These are phyloP conservation scores for Fragilaria radians DNA, from an alignment of 108 stramenopile species.

Conservation along the genomic window DNA sequence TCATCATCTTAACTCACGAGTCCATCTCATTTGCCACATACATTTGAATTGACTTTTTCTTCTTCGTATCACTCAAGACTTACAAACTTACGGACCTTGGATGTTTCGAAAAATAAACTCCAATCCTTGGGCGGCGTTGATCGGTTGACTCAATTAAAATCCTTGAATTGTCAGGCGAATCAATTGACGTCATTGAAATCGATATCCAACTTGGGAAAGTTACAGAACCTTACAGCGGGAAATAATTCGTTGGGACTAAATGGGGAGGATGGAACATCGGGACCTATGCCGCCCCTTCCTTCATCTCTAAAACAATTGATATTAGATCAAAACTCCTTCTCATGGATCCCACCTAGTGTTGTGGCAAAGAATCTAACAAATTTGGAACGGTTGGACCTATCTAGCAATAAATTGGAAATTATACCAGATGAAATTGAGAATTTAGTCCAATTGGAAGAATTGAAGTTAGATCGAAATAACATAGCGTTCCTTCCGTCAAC, in stretches of 20 bases:
- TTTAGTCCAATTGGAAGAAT: slow-evolving; percentile 47
- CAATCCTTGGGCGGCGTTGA: slow-evolving; percentile 34
- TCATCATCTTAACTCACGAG: not conserved
- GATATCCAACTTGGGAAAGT: slow-evolving; percentile 44
- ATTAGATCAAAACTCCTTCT: slow-evolving; percentile 43
- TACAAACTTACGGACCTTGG: slow-evolving; percentile 56
- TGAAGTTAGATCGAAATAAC: slow-evolving; percentile 67
- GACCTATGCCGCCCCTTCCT: slow-evolving; percentile 26
- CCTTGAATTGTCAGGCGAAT: slow-evolving; percentile 72
- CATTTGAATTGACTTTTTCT: slow-evolving; percentile 4
- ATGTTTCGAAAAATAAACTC: slow-evolving; percentile 70
- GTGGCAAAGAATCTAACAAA: slow-evolving; percentile 16
- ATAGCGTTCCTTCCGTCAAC: slow-evolving; percentile 52
- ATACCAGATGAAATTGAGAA: slow-evolving; percentile 54
- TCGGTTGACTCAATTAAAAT: slow-evolving; percentile 54
- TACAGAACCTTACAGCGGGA: slow-evolving; percentile 60
- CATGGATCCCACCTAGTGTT: slow-evolving; percentile 40
- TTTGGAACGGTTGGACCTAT: slow-evolving; percentile 67
- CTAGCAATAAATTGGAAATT: slow-evolving; percentile 49
- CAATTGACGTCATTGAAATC: slow-evolving; percentile 40
- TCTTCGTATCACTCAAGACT: slow-evolving; percentile 29
- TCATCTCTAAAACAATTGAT: slow-evolving; percentile 53
- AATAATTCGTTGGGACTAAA: slow-evolving; percentile 52
- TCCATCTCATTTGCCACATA: too few relatives aligned
- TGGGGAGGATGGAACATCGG: slow-evolving; percentile 1